Conservation (phyloP, 2,329 filamentous ascomycete genomes). For the Pseudocercospora crystallina region DNA sequence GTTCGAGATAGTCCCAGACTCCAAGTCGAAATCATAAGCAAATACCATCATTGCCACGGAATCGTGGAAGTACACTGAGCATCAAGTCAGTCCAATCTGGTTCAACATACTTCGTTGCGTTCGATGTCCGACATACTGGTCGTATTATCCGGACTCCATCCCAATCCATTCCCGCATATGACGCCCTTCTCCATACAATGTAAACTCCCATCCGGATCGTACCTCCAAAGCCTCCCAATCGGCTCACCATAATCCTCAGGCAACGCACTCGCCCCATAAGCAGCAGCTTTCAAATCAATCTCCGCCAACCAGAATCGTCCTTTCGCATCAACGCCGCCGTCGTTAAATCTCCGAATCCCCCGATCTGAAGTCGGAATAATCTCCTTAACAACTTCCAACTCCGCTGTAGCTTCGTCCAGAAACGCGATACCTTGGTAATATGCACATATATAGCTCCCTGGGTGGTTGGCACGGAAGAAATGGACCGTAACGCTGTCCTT, state of each 20-base stretch:
- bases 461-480: constrained; percentile 4
- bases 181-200: constrained; percentile 7
- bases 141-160: constrained; percentile 6
- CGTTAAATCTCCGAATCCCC: constrained; percentile 2
- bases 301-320: constrained; percentile 7
- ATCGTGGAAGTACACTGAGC: constrained; percentile 7
- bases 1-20: constrained; percentile 5
- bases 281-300: constrained; percentile 4
- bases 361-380: constrained; percentile 3
- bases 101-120: not conserved
- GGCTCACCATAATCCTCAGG: constrained; percentile 5
- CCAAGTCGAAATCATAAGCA: constrained; percentile 9
- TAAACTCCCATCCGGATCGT: constrained; percentile 8
- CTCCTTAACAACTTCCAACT: constrained; percentile 3
- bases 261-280: constrained; percentile 3
- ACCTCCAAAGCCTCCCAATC: constrained; percentile 7
- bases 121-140: constrained; percentile 5
- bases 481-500: constrained; percentile 7
- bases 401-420: constrained; percentile 1
- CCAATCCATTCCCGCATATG: constrained; percentile 7
- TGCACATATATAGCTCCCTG: constrained; percentile 4
- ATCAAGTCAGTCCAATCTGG: not conserved
- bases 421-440: constrained; percentile 10
- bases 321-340: constrained; percentile 7
- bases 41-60: constrained; percentile 5